These are phyloP conservation scores for Dissophora globulifera DNA, from an alignment of 192 early-diverging fungal species.

Conservation along the genomic window DNA sequence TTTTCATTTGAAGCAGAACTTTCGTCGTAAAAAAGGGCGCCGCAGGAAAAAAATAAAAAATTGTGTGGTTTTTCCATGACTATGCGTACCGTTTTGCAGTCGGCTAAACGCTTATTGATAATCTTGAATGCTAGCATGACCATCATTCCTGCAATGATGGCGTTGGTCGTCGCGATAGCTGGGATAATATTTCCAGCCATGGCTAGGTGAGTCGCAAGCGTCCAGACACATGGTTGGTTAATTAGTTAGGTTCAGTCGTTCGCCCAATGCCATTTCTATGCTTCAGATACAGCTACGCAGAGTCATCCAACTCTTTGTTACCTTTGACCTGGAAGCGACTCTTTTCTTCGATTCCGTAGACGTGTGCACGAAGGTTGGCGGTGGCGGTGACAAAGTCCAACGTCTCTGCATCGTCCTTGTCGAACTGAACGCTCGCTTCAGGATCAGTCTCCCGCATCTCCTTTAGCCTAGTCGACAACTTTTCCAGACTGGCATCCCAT, in stretches of 20 bases:
- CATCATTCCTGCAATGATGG: slow-evolving; percentile 94
- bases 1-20: too few species aligned
- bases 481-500: slow-evolving; percentile 54
- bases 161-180: slow-evolving; percentile 98
- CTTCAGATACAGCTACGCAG: neutral
- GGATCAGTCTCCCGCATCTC: slow-evolving; percentile 58
- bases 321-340: slow-evolving; percentile 92
- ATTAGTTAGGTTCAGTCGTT: too few species aligned
- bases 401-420: slow-evolving; percentile 95
- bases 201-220: too few species aligned
- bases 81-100: slow-evolving; percentile 65
- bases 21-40: too few species aligned
- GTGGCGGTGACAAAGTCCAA: slow-evolving; percentile 95
- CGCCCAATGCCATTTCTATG: neutral
- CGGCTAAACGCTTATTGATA: slow-evolving; percentile 58
- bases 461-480: slow-evolving; percentile 62
- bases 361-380: slow-evolving; percentile 84
- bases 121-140: slow-evolving; percentile 88
- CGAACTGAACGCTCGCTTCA: slow-evolving; percentile 75
- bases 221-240: too few species aligned
- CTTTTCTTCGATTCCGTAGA: slow-evolving; percentile 84
- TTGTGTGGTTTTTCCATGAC: too few species aligned
- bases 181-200: slow-evolving; percentile 99
- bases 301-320: too few species aligned
- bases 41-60: too few species aligned